phyloP scores from a whole-genome alignment of 1,139 yeast species.

The Komagataea norvegica region DNA sequence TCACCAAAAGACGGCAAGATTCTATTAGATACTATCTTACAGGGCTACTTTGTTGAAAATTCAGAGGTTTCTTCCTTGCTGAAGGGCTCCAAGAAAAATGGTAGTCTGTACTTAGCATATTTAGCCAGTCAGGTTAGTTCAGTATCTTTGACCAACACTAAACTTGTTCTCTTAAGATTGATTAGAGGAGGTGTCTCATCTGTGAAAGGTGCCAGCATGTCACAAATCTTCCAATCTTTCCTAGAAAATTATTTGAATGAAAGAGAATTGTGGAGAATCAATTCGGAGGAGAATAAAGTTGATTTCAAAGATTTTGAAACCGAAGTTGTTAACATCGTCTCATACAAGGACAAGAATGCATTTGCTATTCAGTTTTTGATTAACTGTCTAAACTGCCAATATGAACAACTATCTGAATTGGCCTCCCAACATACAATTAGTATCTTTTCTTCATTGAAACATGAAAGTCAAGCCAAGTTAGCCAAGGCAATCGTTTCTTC shows the following conservation, averaged over 20 bases:
- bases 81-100: constrained; percentile 37
- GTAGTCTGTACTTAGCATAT: constrained; percentile 40
- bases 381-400: constrained; percentile 44
- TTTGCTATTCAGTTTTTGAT: constrained; percentile 60
- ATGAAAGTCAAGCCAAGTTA: constrained; percentile 53
- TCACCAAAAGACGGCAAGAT: constrained; percentile 59
- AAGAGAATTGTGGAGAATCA: constrained; percentile 42
- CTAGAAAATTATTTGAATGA: constrained; percentile 38
- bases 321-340: constrained; percentile 51
- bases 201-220: constrained; percentile 35
- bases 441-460: constrained; percentile 52
- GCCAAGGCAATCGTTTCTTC: constrained; percentile 58
- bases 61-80: constrained; percentile 37
- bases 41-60: constrained; percentile 43
- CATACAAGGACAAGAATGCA: constrained; percentile 50
- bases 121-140: constrained; percentile 47
- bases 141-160: constrained; percentile 41
- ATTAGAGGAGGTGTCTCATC: constrained; percentile 30
- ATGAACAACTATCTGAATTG: constrained; percentile 45
- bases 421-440: constrained; percentile 49
- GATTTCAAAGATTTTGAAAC: constrained; percentile 50
- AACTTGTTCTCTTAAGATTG: constrained; percentile 37
- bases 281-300: constrained; percentile 45
- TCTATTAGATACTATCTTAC: constrained; percentile 43
- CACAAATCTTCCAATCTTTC: constrained; percentile 32